These are phyloP conservation scores for Gonapodya prolifera DNA, from an alignment of 192 early-diverging fungal species.

Conservation along the genomic window DNA sequence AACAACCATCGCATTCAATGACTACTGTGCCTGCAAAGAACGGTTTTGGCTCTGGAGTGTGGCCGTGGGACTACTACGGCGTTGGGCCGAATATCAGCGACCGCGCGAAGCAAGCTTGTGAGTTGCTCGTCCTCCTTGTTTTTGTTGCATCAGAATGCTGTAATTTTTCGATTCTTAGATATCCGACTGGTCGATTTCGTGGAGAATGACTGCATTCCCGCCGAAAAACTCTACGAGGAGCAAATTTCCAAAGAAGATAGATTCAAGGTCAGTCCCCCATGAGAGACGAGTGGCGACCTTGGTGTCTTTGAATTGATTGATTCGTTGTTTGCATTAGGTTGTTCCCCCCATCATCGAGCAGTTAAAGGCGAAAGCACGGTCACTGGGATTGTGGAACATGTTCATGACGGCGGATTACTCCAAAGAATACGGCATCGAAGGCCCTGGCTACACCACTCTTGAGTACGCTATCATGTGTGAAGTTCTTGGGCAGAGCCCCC, in stretches of 20 bases:
- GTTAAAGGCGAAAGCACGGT: slow-evolving; percentile 74
- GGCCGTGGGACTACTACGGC: slow-evolving; percentile 4
- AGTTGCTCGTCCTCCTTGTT: no score
- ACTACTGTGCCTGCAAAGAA: neutral
- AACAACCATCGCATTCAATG: no score
- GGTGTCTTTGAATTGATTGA: neutral
- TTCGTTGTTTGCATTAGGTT: slow-evolving; percentile 16
- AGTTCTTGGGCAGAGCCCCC: slow-evolving; percentile 63
- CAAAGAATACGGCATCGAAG: slow-evolving; percentile 24
- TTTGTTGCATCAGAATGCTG: no score
- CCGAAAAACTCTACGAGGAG: slow-evolving; percentile 57
- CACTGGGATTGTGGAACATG: slow-evolving; percentile 91
- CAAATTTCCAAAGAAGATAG: slow-evolving; percentile 67
- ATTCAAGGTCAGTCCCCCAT: slow-evolving; percentile 49
- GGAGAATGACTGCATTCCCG: slow-evolving; percentile 50
- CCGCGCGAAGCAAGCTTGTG: neutral
- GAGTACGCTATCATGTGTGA: slow-evolving; percentile 92
- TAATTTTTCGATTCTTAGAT: neutral
- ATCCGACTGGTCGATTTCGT: slow-evolving; percentile 5
- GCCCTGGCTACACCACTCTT: slow-evolving; percentile 80
- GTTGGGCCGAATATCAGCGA: neutral
- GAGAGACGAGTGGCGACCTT: slow-evolving; percentile 8
- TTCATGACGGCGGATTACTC: slow-evolving; percentile 71
- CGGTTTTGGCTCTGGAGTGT: neutral
- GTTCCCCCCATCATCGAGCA: slow-evolving; percentile 78